phyloP scores from a whole-genome alignment of 371 early-diverging fungal genomes.

The Mucor velutinosus region DNA sequence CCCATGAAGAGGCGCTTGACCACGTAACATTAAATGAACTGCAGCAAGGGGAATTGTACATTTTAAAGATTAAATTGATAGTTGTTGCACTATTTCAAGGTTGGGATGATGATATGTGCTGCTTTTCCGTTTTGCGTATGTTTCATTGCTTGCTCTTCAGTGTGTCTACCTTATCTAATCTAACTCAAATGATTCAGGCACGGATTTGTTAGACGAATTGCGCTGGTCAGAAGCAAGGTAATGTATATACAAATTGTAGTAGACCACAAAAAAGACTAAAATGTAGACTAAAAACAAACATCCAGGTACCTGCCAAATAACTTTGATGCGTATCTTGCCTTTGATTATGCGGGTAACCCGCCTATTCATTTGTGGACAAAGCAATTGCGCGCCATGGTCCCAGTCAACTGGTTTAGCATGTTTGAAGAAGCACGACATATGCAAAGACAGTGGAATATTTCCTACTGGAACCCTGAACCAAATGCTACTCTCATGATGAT shows the following conservation, averaged over 20 bases:
- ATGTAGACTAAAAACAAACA: not conserved
- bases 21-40: conserved; percentile 19
- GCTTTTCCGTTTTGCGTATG: conserved; percentile 47
- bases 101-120: conserved; percentile 55
- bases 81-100: conserved; percentile 48
- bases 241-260: not conserved
- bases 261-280: not conserved
- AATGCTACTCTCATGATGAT: not conserved
- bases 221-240: conserved; percentile 52
- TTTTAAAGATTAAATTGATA: conserved; percentile 40
- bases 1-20: conserved; percentile 9
- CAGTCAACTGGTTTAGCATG: conserved; percentile 46
- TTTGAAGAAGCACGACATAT: conserved; percentile 51
- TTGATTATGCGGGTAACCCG: conserved; percentile 49
- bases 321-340: conserved; percentile 47
- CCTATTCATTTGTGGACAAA: conserved; percentile 45
- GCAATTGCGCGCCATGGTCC: conserved; percentile 33
- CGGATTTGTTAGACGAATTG: conserved; percentile 32
- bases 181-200: conserved; percentile 16
- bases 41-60: conserved; percentile 43
- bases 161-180: not conserved
- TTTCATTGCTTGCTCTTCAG: not conserved
- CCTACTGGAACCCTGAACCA: conserved; percentile 3
- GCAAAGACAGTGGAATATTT: conserved; percentile 37
- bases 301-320: conserved; percentile 44